Evolutionary conservation across 148 eudicot species (phyloP), one percentile per base, ranked within the genome.

Genomic region (Simmondsia chinensis): DNA sequence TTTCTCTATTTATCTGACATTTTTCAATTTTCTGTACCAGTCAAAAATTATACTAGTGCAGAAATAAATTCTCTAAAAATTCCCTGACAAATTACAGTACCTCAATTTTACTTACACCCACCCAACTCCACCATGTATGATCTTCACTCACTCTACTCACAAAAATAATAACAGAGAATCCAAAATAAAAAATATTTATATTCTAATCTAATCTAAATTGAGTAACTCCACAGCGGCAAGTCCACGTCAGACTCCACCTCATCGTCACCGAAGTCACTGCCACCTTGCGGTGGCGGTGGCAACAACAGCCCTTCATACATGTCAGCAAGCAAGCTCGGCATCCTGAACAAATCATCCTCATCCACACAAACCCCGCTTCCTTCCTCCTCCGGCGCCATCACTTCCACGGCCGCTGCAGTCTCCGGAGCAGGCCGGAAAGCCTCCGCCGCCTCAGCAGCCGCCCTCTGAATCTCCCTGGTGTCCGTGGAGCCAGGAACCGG

Each of bases 261-360:
- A 4, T 37, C 57, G 9, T 20, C 49, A 20, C 34, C 10, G 1
- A 9, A 22, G 4, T 17, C 12, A 12, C 4, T 1, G 9, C 22
- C 14, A 19, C 17, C 12, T 7, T 10, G 3, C 1, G 27, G 42
- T 0, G 66, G 71, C 20, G 56, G 60, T 0, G 56, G 23, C 64
- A 71, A 17, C 43, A 59, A 59, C 71, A 88, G 18, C 30, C 86
- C 89, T 17, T 73, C 72, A 8, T 88, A 82, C 96, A 88, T 72
- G 40, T 75, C 67, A 0, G 61, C 63, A 21, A 87, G 19, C 31
- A 77, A 52, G 0, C 64, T 70, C 0, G 79, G 83, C 79, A 71
- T 70, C 5, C 61, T 65, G 7, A 74, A 74, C 23, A 64, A 30
- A 17, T 32, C 69, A 6, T 79, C 85, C 1, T 87, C 80, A 39